Percentiles rank a stretch among this genome's conserved stretches.
Evolutionary conservation across 805 yeast species (phyloP).

Genomic region (Barnettozyma botsteinii): DNA sequence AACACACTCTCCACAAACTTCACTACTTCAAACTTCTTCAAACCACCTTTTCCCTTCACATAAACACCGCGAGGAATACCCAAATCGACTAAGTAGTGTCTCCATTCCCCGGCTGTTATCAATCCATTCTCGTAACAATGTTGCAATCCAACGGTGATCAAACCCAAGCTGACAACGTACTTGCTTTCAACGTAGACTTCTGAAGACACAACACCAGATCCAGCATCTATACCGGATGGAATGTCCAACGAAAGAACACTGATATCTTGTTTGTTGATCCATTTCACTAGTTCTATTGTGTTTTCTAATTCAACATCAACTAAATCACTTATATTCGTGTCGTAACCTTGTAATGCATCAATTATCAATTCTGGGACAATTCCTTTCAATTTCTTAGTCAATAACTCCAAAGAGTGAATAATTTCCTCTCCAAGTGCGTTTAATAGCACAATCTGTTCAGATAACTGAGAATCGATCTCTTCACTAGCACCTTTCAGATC

Average conservation of each 20-base stretch:
- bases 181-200: slow-evolving; percentile 39
- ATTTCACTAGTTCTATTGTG: slow-evolving; percentile 45
- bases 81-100: slow-evolving; percentile 60
- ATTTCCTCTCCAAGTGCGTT: slow-evolving; percentile 63
- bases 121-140: slow-evolving; percentile 55
- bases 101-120: slow-evolving; percentile 41
- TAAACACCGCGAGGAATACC: slow-evolving; percentile 62
- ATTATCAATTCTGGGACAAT: slow-evolving; percentile 70
- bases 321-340: slow-evolving; percentile 59
- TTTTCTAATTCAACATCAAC: slow-evolving; percentile 32
- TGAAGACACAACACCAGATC: slow-evolving; percentile 51
- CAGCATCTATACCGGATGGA: slow-evolving; percentile 79
- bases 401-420: slow-evolving; percentile 28
- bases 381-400: slow-evolving; percentile 32
- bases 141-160: slow-evolving; percentile 61
- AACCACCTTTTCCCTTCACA: slow-evolving; percentile 29
- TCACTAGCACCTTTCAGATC: slow-evolving; percentile 5
- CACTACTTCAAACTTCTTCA: slow-evolving; percentile 40
- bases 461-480: slow-evolving; percentile 27
- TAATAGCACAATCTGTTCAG: slow-evolving; percentile 49
- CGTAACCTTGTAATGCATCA: slow-evolving; percentile 84
- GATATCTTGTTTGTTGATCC: slow-evolving; percentile 51
- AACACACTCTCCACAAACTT: slow-evolving; percentile 1
- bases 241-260: slow-evolving; percentile 65
- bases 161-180: slow-evolving; percentile 64